Evolutionary conservation across 2,329 filamentous ascomycete species (phyloP).

Genomic region (Colletotrichum lupini): DNA sequence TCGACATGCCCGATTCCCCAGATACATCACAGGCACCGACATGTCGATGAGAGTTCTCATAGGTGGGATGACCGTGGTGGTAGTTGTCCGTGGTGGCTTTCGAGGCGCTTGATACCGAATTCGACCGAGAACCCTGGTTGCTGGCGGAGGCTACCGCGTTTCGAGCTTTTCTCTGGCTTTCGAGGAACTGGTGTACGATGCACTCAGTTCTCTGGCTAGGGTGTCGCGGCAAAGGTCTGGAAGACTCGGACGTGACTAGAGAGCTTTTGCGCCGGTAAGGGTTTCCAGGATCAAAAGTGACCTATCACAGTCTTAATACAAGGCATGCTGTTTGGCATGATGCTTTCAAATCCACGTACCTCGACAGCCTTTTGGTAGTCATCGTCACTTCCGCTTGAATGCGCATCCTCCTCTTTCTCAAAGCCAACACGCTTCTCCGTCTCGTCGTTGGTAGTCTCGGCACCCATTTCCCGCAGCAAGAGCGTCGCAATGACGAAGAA

Average conservation of each 20-base stretch:
- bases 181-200: constrained; percentile 73
- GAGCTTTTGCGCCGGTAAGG: constrained; percentile 75
- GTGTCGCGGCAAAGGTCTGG: constrained; percentile 48
- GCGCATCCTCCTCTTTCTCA: constrained; percentile 49
- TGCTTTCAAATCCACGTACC: constrained; percentile 47
- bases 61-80: constrained; percentile 44
- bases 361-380: constrained; percentile 61
- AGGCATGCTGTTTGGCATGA: background rate
- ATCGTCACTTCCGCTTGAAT: constrained; percentile 61
- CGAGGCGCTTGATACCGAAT: constrained; percentile 26
- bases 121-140: constrained; percentile 39
- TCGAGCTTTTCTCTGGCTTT: constrained; percentile 59
- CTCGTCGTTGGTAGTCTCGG: constrained; percentile 21
- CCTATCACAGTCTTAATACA: constrained; percentile 49
- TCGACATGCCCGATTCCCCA: constrained; percentile 42
- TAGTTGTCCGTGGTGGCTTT: constrained; percentile 26
- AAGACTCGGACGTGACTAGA: constrained; percentile 63
- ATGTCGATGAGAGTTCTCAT: constrained; percentile 36
- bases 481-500: background rate
- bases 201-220: constrained; percentile 63
- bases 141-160: constrained; percentile 38
- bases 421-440: constrained; percentile 42
- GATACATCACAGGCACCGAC: constrained; percentile 39
- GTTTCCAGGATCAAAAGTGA: constrained; percentile 71
- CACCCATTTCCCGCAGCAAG: background rate